Base-by-base conservation (phyloP, 768 basidiomycete species). In the Boletus rufocinnamomeus region DNA sequence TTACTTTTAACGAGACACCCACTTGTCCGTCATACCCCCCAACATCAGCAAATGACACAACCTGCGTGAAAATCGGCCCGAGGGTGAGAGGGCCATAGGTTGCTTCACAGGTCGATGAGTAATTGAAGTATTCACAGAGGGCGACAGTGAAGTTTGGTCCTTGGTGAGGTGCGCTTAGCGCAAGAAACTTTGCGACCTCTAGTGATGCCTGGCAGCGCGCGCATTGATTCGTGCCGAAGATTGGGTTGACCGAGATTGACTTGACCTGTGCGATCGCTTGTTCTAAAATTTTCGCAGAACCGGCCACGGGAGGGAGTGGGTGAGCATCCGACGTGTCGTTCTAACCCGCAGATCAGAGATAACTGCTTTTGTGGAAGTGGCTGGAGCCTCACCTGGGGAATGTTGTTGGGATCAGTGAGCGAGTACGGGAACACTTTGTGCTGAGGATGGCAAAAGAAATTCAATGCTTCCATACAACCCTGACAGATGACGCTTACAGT, bases 21-120 rank as follows among this genome's bases (percentile, higher is more conserved):
- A 87, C 86, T 78, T 88, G 86, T 16, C 89, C 89, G 64, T 91
- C 89, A 54, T 83, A 84, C 6, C 88, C 87, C 14, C 83, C 84
- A 2, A 86, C 83, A 65, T 91, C 82, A 8, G 88, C 86, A 60
- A 85, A 86, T 13, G 87, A 83, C 40, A 86, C 60, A 13, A 91
- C 87, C 70, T 91, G 89, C 0, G 89, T 88, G 58, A 89, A 69
- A 30, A 87, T 76, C 4, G 85, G 73, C 0, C 89, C 89, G 19
- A 84, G 67, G 5, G 76, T 79, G 53, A 76, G 69, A 8, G 72
- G 62, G 25, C 83, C 79, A 67, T 76, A 87, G 30, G 71, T 78
- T 17, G 72, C 74, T 55, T 75, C 74, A 69, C 88, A 90, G 25
- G 74, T 73, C 8, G 72, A 73, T 0, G 80, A 77, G 68, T 87